Conservation (phyloP, 495 filamentous ascomycete species). For the Rostrohypoxylon terebratum region DNA sequence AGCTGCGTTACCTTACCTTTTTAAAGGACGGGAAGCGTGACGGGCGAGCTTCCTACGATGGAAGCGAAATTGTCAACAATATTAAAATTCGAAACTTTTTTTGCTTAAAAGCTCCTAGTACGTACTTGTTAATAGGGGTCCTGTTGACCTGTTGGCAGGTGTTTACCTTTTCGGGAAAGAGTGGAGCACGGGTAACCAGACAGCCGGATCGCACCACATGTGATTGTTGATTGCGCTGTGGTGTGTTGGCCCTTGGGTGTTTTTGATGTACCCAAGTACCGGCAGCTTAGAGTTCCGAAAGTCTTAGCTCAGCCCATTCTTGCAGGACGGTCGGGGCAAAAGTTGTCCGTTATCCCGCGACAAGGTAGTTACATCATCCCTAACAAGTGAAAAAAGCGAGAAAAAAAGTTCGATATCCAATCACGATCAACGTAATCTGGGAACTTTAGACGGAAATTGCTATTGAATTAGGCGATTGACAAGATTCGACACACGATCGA, state of each 20-base stretch:
- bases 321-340: slow-evolving; percentile 7
- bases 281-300: neutral
- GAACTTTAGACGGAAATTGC: no score
- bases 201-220: slow-evolving; percentile 40
- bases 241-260: neutral
- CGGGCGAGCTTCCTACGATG: neutral
- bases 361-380: slow-evolving; percentile 1
- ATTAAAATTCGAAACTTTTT: slow-evolving; percentile 12
- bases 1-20: slow-evolving; percentile 4
- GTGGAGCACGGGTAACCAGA: slow-evolving; percentile 33
- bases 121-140: slow-evolving; percentile 38
- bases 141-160: neutral
- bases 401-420: slow-evolving; percentile 2
- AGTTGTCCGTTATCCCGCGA: neutral
- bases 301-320: neutral
- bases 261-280: neutral
- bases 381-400: neutral
- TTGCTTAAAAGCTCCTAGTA: neutral
- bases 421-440: no score
- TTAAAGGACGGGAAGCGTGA: neutral
- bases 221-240: neutral
- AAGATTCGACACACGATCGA: slow-evolving; percentile 2
- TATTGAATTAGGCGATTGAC: neutral
- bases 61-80: slow-evolving; percentile 15
- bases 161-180: slow-evolving; percentile 2